phyloP scores from a whole-genome alignment of 768 basidiomycete genomes.

The Lactifluus subvellereus region DNA sequence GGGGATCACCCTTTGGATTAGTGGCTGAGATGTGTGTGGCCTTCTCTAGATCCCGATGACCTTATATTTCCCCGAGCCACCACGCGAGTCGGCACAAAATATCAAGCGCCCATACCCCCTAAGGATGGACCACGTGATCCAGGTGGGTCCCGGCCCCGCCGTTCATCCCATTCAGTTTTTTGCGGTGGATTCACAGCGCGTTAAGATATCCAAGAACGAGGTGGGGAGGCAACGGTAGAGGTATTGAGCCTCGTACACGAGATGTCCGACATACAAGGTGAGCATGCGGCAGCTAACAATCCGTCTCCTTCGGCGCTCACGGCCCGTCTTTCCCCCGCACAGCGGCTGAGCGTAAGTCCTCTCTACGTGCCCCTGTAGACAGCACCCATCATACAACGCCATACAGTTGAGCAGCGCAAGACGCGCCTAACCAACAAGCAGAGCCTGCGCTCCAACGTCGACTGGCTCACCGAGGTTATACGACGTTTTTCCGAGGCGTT shows the following conservation, averaged over 20 bases:
- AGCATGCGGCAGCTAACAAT: slow-evolving; percentile 28
- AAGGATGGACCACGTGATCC: slow-evolving; percentile 30
- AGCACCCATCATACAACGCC: neutral
- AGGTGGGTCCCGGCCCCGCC: slow-evolving; percentile 20
- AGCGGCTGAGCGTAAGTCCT: slow-evolving; percentile 54
- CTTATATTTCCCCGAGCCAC: slow-evolving; percentile 92
- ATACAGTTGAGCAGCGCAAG: slow-evolving; percentile 63
- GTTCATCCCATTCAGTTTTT: neutral
- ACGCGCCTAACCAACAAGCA: slow-evolving; percentile 46
- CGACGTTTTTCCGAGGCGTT: slow-evolving; percentile 68
- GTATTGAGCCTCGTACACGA: slow-evolving; percentile 59
- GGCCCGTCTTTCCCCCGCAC: slow-evolving; percentile 21
- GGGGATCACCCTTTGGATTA: neutral
- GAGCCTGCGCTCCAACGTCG: slow-evolving; percentile 56
- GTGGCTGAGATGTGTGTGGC: slow-evolving; percentile 9
- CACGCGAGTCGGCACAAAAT: slow-evolving; percentile 85
- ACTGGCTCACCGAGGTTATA: slow-evolving; percentile 75
- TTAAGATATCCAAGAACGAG: slow-evolving; percentile 46
- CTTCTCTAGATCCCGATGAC: slow-evolving; percentile 79
- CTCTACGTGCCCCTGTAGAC: neutral
- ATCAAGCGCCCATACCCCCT: slow-evolving; percentile 57
- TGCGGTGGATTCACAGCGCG: neutral
- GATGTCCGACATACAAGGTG: slow-evolving; percentile 64
- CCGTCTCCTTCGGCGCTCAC: slow-evolving; percentile 10
- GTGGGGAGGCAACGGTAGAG: slow-evolving; percentile 70